These are phyloP conservation scores for Saccharomyces kudriavzevii DNA, from an alignment of 805 yeast species.

Conservation along the genomic window DNA sequence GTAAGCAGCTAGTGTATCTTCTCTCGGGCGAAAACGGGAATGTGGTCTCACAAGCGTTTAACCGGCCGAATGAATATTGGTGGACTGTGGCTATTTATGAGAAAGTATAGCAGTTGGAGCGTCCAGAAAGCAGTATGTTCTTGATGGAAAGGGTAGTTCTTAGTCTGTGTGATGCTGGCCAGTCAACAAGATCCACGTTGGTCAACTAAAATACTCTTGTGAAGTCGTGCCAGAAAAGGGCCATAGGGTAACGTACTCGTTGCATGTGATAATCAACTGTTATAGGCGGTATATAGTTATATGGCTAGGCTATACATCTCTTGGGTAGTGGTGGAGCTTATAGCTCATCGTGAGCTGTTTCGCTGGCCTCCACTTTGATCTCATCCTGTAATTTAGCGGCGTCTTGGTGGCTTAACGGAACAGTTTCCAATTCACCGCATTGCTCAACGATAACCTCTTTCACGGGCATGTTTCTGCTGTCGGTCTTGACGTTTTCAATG, in stretches of 20 bases:
- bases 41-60: not conserved
- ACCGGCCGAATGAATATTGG: not conserved
- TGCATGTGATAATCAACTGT: not conserved
- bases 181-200: not conserved
- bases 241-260: not conserved
- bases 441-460: conserved; percentile 56
- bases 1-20: not conserved
- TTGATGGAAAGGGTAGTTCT: not conserved
- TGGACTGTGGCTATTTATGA: not conserved
- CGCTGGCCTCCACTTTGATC: not conserved
- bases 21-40: not conserved
- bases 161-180: not conserved
- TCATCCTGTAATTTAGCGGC: not conserved
- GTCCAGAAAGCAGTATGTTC: not conserved
- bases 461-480: conserved; percentile 63
- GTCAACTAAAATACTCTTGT: not conserved
- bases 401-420: not conserved
- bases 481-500: conserved; percentile 68
- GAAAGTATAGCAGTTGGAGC: not conserved
- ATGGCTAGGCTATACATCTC: not conserved
- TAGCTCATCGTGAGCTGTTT: not conserved
- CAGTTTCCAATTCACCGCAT: conserved; percentile 47
- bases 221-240: not conserved
- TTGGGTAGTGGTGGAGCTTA: not conserved
- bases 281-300: not conserved